phyloP scores from a whole-genome alignment of 768 basidiomycete species.

The Tubosaeta sp. region DNA sequence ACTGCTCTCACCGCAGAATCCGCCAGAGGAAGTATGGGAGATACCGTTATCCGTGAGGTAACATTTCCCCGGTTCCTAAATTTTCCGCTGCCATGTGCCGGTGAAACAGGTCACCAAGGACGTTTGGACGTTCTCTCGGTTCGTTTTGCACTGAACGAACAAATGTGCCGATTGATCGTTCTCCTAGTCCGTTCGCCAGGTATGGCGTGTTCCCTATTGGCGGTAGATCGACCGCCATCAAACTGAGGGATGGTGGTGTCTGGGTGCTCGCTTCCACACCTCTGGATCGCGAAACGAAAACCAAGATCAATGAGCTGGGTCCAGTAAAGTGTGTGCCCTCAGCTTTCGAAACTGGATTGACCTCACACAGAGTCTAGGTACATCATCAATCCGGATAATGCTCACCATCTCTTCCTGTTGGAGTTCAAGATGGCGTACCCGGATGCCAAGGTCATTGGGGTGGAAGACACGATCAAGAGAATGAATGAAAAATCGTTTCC shows the following conservation, averaged over 20 bases:
- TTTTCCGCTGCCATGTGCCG: neutral
- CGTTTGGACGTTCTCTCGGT: slow-evolving; percentile 68
- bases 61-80: neutral
- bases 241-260: slow-evolving; percentile 60
- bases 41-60: slow-evolving; percentile 44
- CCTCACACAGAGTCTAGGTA: slow-evolving; percentile 36
- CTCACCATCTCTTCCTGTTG: slow-evolving; percentile 57
- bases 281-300: slow-evolving; percentile 59
- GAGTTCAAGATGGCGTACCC: slow-evolving; percentile 71
- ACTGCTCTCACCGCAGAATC: slow-evolving; percentile 2
- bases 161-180: slow-evolving; percentile 4
- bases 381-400: slow-evolving; percentile 53
- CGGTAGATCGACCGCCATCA: slow-evolving; percentile 79
- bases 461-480: slow-evolving; percentile 49
- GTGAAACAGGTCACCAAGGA: slow-evolving; percentile 42
- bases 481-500: slow-evolving; percentile 48
- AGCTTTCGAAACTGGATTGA: neutral
- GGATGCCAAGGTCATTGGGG: slow-evolving; percentile 65
- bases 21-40: slow-evolving; percentile 22
- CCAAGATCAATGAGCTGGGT: slow-evolving; percentile 58
- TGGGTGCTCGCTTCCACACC: slow-evolving; percentile 85
- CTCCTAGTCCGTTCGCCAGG: slow-evolving; percentile 59
- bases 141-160: slow-evolving; percentile 8
- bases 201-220: slow-evolving; percentile 70
- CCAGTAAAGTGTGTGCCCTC: slow-evolving; percentile 51